phyloP scores from a whole-genome alignment of 2,329 filamentous ascomycete species.

The Arachnomyces sp. region DNA sequence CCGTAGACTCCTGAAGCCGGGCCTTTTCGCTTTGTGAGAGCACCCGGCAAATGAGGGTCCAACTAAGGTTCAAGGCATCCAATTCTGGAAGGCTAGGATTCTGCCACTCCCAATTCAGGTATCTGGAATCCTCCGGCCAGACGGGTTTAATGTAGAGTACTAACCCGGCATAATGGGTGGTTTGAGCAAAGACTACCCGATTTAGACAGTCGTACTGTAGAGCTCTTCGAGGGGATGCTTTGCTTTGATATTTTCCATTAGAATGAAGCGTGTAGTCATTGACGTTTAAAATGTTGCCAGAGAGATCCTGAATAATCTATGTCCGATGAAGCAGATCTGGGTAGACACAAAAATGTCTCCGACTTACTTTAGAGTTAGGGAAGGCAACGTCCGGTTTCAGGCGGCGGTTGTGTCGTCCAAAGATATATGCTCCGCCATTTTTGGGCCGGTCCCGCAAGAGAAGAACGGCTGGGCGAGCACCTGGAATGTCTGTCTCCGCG shows the following conservation, averaged over 20 bases:
- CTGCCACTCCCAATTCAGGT: constrained; percentile 1
- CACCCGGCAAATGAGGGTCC: not conserved
- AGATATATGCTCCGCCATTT: constrained; percentile 4
- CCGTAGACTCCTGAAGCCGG: not conserved
- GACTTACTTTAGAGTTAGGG: not conserved
- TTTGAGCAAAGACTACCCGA: not conserved
- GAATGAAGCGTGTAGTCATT: no score
- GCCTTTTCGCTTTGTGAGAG: not conserved
- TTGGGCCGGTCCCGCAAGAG: not conserved
- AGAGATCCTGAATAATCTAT: constrained; percentile 1
- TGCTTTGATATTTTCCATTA: no score
- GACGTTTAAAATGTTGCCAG: no score
- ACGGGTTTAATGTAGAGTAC: constrained; percentile 1
- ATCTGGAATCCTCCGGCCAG: not conserved
- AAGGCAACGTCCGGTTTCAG: not conserved
- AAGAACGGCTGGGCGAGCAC: not conserved
- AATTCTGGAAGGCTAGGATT: constrained; percentile 1
- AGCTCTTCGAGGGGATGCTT: not conserved
- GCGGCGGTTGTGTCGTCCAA: not conserved
- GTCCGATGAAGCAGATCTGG: not conserved
- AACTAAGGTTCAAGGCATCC: constrained; percentile 1
- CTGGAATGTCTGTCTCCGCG: not conserved
- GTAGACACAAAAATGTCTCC: constrained; percentile 3
- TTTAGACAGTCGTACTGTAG: not conserved
- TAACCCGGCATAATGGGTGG: not conserved